Evolutionary conservation across 371 early-diverging fungal species (phyloP).

Genomic region (Actinomucor elegans): DNA sequence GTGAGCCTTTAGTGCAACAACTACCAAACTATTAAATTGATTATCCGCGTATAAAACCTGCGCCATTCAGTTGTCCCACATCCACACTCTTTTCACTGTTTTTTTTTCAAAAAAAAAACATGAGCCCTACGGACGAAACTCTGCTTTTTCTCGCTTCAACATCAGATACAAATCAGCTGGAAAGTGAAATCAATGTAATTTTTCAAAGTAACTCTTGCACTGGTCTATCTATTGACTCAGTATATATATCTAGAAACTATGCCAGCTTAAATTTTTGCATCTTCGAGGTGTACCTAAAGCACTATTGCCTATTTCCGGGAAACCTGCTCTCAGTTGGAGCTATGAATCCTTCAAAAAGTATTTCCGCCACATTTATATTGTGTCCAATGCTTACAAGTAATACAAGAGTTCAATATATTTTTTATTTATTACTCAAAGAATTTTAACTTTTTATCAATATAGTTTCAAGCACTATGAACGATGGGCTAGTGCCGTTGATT

Average conservation of each 20-base stretch:
- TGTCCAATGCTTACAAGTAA: conserved; percentile 53
- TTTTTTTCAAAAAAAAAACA: too few relatives aligned
- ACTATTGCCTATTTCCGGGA: conserved; percentile 44
- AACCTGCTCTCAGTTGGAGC: conserved; percentile 43
- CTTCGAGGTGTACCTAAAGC: conserved; percentile 42
- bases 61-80: too few relatives aligned
- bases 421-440: too few relatives aligned
- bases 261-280: conserved; percentile 12
- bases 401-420: too few relatives aligned
- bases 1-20: too few relatives aligned
- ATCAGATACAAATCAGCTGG: not conserved
- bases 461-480: conserved; percentile 51
- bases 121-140: not conserved
- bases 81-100: not conserved
- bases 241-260: not conserved
- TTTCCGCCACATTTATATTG: conserved; percentile 33
- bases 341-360: conserved; percentile 22
- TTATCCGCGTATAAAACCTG: too few relatives aligned
- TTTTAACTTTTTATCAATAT: not conserved
- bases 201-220: not conserved
- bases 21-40: too few relatives aligned
- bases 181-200: not conserved
- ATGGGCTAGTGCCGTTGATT: conserved; percentile 39
- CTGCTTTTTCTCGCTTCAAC: not conserved
- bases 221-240: not conserved